A percentile compares a stretch with the other conserved stretches of the same genome.
Evolutionary conservation across 2,329 filamentous ascomycete genomes (phyloP).

Genomic region (Beauveria varroae): DNA sequence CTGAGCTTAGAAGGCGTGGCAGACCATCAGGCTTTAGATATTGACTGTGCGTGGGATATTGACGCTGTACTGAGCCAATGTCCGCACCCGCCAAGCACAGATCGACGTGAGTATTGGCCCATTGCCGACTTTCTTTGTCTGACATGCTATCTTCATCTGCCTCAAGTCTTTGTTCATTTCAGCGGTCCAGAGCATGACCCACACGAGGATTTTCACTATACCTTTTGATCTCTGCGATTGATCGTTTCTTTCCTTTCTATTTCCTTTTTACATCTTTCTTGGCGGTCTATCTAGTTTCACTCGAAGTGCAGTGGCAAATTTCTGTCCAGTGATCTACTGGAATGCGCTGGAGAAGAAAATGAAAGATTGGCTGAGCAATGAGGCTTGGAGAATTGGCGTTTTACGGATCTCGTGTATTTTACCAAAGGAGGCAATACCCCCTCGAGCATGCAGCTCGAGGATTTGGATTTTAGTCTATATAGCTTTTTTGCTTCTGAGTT

Average conservation of each 20-base stretch:
- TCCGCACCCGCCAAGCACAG: background rate
- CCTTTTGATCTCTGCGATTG: background rate
- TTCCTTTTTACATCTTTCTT: background rate
- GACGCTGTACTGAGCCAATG: constrained; percentile 16
- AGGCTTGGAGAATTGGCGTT: constrained; percentile 2
- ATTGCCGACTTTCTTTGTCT: background rate
- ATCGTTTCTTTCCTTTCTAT: background rate
- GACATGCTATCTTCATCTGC: background rate
- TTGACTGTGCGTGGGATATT: constrained; percentile 18
- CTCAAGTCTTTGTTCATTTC: background rate
- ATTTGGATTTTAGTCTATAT: background rate
- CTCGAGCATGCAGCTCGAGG: background rate
- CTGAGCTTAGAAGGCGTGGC: constrained; percentile 15
- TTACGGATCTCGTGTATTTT: background rate
- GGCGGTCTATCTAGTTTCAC: background rate
- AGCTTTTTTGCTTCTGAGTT: background rate
- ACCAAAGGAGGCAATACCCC: constrained; percentile 2
- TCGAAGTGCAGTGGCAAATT: background rate
- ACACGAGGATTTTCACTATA: constrained; percentile 5
- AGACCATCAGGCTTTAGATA: constrained; percentile 17
- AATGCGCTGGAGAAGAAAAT: background rate
- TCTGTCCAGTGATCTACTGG: background rate
- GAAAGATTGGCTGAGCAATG: background rate
- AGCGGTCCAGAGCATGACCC: background rate
- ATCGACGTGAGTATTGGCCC: background rate